Conservation (phyloP, 345 rosid genomes). For the Linum usitatissimum region DNA sequence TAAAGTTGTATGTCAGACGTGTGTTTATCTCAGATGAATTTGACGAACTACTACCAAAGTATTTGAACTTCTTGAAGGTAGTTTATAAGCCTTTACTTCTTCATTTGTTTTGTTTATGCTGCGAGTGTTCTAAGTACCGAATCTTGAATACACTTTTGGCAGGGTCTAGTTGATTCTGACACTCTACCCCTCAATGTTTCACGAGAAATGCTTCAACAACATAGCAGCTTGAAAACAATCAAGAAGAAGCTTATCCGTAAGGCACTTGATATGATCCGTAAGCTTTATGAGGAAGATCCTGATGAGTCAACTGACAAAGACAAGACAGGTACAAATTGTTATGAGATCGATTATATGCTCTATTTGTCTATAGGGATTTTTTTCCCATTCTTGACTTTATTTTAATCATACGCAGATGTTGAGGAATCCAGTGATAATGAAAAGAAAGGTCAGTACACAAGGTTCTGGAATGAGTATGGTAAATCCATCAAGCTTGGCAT, state of each 20-base stretch:
- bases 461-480: constrained; percentile 97
- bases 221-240: constrained; percentile 88
- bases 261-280: constrained; percentile 94
- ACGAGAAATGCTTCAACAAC: constrained; percentile 96
- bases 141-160: constrained; percentile 19
- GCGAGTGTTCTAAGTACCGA: background rate
- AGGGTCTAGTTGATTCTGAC: constrained; percentile 99
- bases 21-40: constrained; percentile 98
- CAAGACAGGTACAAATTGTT: constrained; percentile 41
- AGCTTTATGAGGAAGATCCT: constrained; percentile 85
- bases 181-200: constrained; percentile 90
- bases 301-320: constrained; percentile 66
- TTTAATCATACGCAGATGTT: constrained; percentile 30
- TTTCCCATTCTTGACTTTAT: background rate
- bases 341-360: background rate
- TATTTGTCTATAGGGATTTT: no score
- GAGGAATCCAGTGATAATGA: constrained; percentile 60
- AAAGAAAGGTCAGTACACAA: constrained; percentile 82
- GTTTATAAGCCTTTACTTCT: background rate
- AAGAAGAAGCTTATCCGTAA: constrained; percentile 94
- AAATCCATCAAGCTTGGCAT: constrained; percentile 93
- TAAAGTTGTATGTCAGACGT: constrained; percentile 83
- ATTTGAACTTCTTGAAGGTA: constrained; percentile 87
- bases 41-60: constrained; percentile 92
- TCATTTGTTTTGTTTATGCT: background rate